A percentile compares a stretch with the other conserved stretches of the same genome.
phyloP scores from a whole-genome alignment of 2,329 filamentous ascomycete species.

The Trichoderma simmonsii region DNA sequence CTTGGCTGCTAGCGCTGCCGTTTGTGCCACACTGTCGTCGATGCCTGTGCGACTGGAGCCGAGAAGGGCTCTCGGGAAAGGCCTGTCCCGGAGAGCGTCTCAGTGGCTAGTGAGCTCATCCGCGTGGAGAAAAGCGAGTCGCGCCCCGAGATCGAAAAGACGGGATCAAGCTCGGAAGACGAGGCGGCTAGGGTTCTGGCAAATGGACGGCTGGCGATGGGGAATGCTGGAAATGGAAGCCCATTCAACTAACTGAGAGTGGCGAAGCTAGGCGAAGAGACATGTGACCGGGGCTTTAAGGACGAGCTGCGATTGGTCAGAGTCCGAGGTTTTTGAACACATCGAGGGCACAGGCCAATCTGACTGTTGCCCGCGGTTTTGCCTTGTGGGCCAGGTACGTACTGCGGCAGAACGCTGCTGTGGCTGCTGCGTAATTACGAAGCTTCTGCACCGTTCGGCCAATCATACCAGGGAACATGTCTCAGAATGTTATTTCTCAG shows the following conservation, averaged over 20 bases:
- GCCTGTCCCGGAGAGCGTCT: neutral
- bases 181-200: neutral
- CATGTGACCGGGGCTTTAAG: conserved; percentile 13
- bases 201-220: neutral
- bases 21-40: neutral
- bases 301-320: neutral
- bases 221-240: neutral
- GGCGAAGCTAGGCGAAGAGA: conserved; percentile 16
- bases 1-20: conserved; percentile 3
- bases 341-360: neutral
- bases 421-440: neutral
- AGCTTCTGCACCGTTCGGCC: neutral
- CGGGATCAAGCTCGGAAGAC: neutral
- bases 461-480: neutral
- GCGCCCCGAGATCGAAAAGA: conserved; percentile 5
- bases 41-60: neutral
- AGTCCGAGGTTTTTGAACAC: neutral
- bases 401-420: neutral
- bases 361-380: conserved; percentile 8
- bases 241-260: conserved; percentile 1
- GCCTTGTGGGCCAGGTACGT: neutral
- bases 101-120: neutral
- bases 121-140: neutral
- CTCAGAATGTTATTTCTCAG: neutral
- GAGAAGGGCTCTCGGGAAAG: neutral